Base-by-base conservation (phyloP, 306 rosid genomes). In the Vicia villosa region DNA sequence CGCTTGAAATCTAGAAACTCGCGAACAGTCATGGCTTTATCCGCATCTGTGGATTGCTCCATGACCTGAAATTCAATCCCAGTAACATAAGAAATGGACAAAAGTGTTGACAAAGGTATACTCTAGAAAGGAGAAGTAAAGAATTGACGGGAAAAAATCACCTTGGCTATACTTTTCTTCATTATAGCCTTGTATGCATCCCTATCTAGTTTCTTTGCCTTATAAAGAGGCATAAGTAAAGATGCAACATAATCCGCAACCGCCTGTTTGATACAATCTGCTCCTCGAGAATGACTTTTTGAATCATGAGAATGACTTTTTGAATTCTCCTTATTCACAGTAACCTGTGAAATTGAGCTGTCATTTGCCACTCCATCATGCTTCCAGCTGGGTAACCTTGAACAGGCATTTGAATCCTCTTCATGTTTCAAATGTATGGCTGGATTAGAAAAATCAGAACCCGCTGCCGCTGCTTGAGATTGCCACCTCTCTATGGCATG, bases 111-210 rank as follows among this genome's bases (percentile, higher is more conserved):
- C 10, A 34, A 34, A 34, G 19, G 10, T 15, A 46, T 46, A 46
- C 52, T 46, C 52, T n/a, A 46, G 16, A n/a, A 45, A 69, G 60
- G 17, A 56, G 30, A 46, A 66, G 61, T 36, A 75, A 49, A 56
- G 24, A 63, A 37, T 62, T 58, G 67, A 22, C 65, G 32, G 57
- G 73, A 46, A 66, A 56, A 73, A 75, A 65, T 43, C 58, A 94
- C 98, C 96, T 94, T 94, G 13, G 98, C 91, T 55, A 95, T 96
- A 80, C 94, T 88, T 88, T 90, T 94, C 92, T 94, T 94, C 98
- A 94, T 88, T 67, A 94, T 94, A 76, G 95, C 88, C 90, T 94
- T 94, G 85, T 94, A 94, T 22, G 95, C 97, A 60, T 90, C 97
- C 84, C 83, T 90, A 69, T 90, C 92, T 47, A 94, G 86, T 74